phyloP scores from a whole-genome alignment of 257 asterid genomes.

The Solanum bulbocastanum region DNA sequence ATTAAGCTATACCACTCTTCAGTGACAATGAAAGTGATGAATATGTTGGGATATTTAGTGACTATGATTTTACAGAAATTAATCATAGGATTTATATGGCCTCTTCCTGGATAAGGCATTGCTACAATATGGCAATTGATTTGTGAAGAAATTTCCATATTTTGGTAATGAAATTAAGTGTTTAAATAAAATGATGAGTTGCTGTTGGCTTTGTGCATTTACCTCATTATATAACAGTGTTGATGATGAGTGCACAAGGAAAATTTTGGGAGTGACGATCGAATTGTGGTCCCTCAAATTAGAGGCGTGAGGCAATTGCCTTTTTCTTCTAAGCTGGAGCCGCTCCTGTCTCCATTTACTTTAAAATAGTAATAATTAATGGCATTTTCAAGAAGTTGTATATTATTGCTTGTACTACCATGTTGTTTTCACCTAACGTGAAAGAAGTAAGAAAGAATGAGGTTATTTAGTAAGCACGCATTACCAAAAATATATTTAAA shows the following conservation, averaged over 20 bases:
- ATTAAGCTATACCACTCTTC: conserved; percentile 42
- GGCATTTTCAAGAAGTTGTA: no score
- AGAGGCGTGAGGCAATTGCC: not conserved
- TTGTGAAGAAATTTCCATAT: not conserved
- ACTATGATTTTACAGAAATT: conserved; percentile 19
- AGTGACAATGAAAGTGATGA: conserved; percentile 35
- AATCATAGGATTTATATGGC: conserved; percentile 64
- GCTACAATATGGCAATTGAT: conserved; percentile 46
- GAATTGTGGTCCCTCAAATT: not conserved
- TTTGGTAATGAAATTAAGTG: not conserved
- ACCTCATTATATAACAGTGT: not conserved
- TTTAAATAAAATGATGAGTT: not conserved
- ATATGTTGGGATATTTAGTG: conserved; percentile 1
- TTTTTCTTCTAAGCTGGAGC: no score
- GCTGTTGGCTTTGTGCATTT: not conserved
- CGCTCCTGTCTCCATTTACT: no score
- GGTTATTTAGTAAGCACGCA: no score
- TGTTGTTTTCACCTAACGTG: no score
- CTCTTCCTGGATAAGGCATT: conserved; percentile 77
- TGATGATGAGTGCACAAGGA: not conserved
- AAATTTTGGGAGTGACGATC: not conserved
- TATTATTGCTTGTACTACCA: no score
- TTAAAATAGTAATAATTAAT: no score
- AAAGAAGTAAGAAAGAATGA: no score
- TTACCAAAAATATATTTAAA: no score